Percentiles rank a stretch among this genome's conserved stretches.
phyloP scores from a whole-genome alignment of 495 filamentous ascomycete species.

The Aspergillus ellipticus region DNA sequence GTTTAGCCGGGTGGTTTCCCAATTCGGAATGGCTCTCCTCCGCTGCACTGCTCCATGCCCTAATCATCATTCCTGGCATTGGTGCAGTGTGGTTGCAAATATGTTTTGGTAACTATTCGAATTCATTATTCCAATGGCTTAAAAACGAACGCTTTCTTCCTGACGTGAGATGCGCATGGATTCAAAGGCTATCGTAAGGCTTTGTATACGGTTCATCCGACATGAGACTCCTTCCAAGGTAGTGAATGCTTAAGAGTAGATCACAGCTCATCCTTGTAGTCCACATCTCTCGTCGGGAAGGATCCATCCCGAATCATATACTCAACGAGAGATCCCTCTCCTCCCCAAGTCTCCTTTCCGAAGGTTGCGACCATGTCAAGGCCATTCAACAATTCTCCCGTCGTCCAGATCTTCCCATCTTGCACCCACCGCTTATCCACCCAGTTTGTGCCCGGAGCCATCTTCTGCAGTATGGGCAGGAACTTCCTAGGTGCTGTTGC shows the following conservation, averaged over 20 bases:
- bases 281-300: background rate
- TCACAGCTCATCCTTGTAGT: background rate
- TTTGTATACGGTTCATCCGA: too few relatives aligned
- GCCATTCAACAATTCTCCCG: slow-evolving; percentile 29
- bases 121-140: too few relatives aligned
- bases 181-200: too few relatives aligned
- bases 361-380: slow-evolving; percentile 24
- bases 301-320: background rate
- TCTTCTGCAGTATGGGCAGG: background rate
- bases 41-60: background rate
- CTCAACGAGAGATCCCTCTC: background rate
- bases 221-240: background rate
- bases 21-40: background rate
- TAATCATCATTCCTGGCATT: too few relatives aligned
- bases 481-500: background rate
- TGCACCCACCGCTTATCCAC: slow-evolving; percentile 25
- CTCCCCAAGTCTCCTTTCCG: background rate
- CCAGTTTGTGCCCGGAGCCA: slow-evolving; percentile 19
- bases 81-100: too few relatives aligned
- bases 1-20: background rate
- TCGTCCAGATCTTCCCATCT: slow-evolving; percentile 29
- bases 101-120: too few relatives aligned
- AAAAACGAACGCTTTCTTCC: too few relatives aligned
- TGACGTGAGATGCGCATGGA: too few relatives aligned
- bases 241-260: background rate